phyloP scores from a whole-genome alignment of 306 rosid species.

The Cicer cuneatum region DNA sequence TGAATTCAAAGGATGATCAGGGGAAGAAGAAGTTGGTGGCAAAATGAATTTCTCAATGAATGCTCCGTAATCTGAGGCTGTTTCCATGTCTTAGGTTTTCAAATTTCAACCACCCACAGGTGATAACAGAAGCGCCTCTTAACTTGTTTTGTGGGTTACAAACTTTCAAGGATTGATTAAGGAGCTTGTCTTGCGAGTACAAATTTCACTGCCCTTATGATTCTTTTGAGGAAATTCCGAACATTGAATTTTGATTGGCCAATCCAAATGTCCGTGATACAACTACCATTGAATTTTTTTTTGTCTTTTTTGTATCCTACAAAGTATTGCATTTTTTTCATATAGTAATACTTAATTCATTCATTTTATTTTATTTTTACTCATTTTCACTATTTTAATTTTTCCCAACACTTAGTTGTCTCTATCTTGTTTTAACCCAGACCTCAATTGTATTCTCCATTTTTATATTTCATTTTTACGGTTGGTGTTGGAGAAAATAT shows the following conservation, averaged over 20 bases:
- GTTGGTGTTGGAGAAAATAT: too few species aligned
- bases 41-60: slow-evolving; percentile 74
- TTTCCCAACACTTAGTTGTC: neutral
- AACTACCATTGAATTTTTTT: neutral
- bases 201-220: neutral
- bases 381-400: neutral
- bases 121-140: neutral
- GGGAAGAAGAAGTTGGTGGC: slow-evolving; percentile 56
- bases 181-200: neutral
- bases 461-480: neutral
- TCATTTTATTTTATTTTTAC: neutral
- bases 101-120: neutral
- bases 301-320: neutral
- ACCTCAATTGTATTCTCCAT: neutral
- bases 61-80: slow-evolving; percentile 64
- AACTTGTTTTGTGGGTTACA: neutral
- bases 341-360: neutral
- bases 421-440: neutral
- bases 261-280: slow-evolving; percentile 28
- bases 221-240: slow-evolving; percentile 24
- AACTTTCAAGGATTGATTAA: slow-evolving; percentile 4
- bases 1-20: slow-evolving; percentile 63
- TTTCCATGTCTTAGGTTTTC: slow-evolving; percentile 50
- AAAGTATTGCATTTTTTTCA: slow-evolving; percentile 2
- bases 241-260: slow-evolving; percentile 31